phyloP scores from a whole-genome alignment of 2,329 filamentous ascomycete species.

The Xylaria polymorpha region DNA sequence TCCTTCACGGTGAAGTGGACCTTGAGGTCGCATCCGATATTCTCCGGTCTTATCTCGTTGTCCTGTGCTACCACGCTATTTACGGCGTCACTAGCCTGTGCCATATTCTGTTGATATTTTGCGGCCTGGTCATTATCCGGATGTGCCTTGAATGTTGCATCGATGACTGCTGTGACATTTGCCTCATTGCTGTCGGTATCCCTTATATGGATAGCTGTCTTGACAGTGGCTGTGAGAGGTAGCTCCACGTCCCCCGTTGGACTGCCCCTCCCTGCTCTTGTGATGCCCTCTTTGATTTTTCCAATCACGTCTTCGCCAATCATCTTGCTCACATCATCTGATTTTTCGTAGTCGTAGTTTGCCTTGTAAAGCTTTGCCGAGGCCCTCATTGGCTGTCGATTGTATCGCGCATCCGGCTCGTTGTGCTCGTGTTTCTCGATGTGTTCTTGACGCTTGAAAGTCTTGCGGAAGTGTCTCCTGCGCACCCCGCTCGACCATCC shows the following conservation, averaged over 20 bases:
- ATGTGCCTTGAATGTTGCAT: slow-evolving; percentile 5
- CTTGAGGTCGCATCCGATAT: slow-evolving; percentile 16
- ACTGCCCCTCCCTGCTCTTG: neutral
- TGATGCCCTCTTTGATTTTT: slow-evolving; percentile 25
- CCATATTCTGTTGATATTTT: neutral
- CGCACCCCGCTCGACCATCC: slow-evolving; percentile 27
- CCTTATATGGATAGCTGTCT: slow-evolving; percentile 15
- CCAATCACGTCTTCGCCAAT: slow-evolving; percentile 15
- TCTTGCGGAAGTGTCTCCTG: slow-evolving; percentile 29
- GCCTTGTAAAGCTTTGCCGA: slow-evolving; percentile 20
- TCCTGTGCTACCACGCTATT: neutral
- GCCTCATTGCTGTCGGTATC: slow-evolving; percentile 2
- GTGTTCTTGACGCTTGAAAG: slow-evolving; percentile 16
- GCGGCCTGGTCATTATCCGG: neutral
- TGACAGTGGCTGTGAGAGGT: slow-evolving; percentile 12
- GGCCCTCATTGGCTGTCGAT: neutral
- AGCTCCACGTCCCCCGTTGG: neutral
- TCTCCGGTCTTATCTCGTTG: neutral
- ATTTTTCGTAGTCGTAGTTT: slow-evolving; percentile 8
- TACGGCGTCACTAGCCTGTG: neutral
- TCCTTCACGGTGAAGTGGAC: slow-evolving; percentile 24
- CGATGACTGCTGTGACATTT: slow-evolving; percentile 20
- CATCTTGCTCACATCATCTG: slow-evolving; percentile 11
- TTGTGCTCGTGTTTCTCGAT: neutral
- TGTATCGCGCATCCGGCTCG: neutral